Base-by-base conservation (phyloP, 805 yeast species). In the Zygoascus biomembranicola region DNA sequence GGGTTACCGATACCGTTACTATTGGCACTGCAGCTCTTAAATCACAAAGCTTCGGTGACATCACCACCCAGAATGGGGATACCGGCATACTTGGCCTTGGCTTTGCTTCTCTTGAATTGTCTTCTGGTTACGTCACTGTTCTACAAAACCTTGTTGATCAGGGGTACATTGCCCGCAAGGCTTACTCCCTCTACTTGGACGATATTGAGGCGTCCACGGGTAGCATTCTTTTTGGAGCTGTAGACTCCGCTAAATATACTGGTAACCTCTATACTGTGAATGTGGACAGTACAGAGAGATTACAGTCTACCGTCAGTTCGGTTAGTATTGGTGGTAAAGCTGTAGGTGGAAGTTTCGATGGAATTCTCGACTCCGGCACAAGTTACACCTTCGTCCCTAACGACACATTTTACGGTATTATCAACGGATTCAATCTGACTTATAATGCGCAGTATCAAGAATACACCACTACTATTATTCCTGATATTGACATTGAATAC, bases 121-220 rank as follows among this genome's bases (percentile, higher is more conserved):
- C 52, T n/a, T 8, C 35, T 8, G 46, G 32, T 13, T 85, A 85
- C 65, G 71, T 75, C 49, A 85, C 85, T 64, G 67, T 85, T 52
- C 94, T 92, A 0, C 59, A 72, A 48, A 76, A 76, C 51, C 66
- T 86, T 69, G 80, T 74, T 45, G 58, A 66, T 32, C 74, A 76
- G 50, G 90, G 90, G 0, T 60, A 75, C 47, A 85, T 82, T 57
- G 63, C 73, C 43, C 72, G 75, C 48, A 72, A 71, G 32, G 79
- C 79, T 1, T 86, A 84, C 65, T 85, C 92, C 0, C 69, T 86
- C 49, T 85, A 71, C 63, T 70, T 86, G 64, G 76, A 82, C 60
- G 66, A 68, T 10, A 57, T 63, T 11, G 57, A 56, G 16, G 58
- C 64, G 9, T 32, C 57, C n/a, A 48, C 60, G 6, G 70, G 70